Evolutionary conservation across 2,329 filamentous ascomycete species (phyloP).

Genomic region (Aspergillus felis): DNA sequence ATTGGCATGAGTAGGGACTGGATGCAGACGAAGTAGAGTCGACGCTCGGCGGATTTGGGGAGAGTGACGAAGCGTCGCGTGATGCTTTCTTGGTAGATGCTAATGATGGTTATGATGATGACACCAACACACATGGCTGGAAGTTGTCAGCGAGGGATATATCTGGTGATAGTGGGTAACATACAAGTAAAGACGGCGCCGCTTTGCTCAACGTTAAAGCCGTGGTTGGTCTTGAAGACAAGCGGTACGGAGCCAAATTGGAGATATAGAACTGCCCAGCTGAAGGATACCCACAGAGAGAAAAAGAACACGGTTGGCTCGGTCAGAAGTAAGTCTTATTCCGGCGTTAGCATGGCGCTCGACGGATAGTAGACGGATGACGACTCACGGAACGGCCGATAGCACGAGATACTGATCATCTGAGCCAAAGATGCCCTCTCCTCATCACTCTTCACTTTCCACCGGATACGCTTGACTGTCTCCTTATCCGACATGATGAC

Average conservation of each 20-base stretch:
- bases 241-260: conserved; percentile 77
- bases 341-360: conserved; percentile 1
- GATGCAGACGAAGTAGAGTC: conserved; percentile 79
- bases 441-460: conserved; percentile 76
- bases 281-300: conserved; percentile 83
- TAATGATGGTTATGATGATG: conserved; percentile 62
- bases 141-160: background rate
- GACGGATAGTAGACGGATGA: background rate
- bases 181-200: conserved; percentile 65
- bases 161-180: background rate
- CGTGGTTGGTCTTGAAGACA: conserved; percentile 65
- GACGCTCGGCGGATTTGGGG: conserved; percentile 62
- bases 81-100: conserved; percentile 69
- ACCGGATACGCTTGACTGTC: conserved; percentile 59
- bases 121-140: conserved; percentile 65
- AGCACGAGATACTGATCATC: conserved; percentile 71
- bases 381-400: conserved; percentile 65
- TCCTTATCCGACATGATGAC: conserved; percentile 45
- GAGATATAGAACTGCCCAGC: conserved; percentile 84
- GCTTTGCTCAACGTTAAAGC: conserved; percentile 63
- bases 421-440: conserved; percentile 63
- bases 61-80: conserved; percentile 49
- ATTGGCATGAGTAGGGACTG: conserved; percentile 70
- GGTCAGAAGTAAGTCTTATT: conserved; percentile 51
- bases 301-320: conserved; percentile 69